Conservation (phyloP, 129 eudicot species). For the Flaveria trinervia region DNA sequence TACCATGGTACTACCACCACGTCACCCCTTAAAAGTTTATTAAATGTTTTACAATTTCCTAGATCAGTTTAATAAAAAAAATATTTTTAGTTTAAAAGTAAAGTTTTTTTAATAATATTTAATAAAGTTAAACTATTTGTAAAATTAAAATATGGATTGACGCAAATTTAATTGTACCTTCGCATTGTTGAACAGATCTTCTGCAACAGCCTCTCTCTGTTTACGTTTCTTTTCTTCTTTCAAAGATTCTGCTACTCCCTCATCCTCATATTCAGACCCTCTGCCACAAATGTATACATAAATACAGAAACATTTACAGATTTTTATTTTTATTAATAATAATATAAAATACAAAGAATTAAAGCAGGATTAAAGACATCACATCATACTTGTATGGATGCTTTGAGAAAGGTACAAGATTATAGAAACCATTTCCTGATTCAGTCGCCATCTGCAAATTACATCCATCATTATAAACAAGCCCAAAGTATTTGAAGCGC, state of each 20-base stretch:
- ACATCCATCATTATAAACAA: slow-evolving; percentile 23
- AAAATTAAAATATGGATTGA: background rate
- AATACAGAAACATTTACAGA: background rate
- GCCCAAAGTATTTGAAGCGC: background rate
- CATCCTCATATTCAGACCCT: slow-evolving; percentile 72
- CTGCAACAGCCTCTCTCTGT: slow-evolving; percentile 84
- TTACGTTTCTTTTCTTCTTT: slow-evolving; percentile 85
- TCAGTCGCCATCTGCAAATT: slow-evolving; percentile 48
- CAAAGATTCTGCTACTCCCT: slow-evolving; percentile 53
- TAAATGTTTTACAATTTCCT: background rate
- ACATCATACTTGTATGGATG: slow-evolving; percentile 70
- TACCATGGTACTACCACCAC: too few relatives aligned
- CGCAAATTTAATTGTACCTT: slow-evolving; percentile 39
- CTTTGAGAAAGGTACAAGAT: slow-evolving; percentile 75
- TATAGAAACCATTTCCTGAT: slow-evolving; percentile 72
- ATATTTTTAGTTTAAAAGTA: background rate
- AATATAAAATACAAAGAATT: background rate
- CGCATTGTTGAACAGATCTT: slow-evolving; percentile 70
- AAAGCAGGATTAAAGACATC: slow-evolving; percentile 5
- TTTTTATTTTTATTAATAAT: background rate
- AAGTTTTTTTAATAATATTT: background rate
- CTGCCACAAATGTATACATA: slow-evolving; percentile 39
- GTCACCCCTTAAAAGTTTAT: background rate
- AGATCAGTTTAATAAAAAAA: background rate
- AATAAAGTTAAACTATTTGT: background rate